Percentiles rank a stretch among this genome's conserved stretches.
phyloP scores from a whole-genome alignment of 2,329 filamentous ascomycete genomes.

The Sclerotinia sclerotiorum region DNA sequence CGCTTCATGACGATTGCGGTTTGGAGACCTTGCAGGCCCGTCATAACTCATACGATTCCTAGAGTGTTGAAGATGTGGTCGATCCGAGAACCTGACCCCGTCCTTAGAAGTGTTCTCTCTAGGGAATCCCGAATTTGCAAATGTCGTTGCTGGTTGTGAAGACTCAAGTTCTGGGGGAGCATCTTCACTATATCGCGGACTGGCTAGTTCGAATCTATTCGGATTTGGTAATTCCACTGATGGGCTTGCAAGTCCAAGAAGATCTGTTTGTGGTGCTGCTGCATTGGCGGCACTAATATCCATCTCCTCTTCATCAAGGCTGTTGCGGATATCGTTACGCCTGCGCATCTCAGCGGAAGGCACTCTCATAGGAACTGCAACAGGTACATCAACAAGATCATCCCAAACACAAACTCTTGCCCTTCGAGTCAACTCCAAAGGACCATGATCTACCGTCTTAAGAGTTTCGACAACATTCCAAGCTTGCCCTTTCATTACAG shows the following conservation, averaged over 20 bases:
- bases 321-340: constrained; percentile 52
- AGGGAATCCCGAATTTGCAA: constrained; percentile 26
- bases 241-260: constrained; percentile 56
- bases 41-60: constrained; percentile 41
- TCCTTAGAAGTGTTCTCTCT: constrained; percentile 28
- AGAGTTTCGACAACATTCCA: constrained; percentile 99
- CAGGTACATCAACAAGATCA: constrained; percentile 91
- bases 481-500: constrained; percentile 98
- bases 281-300: constrained; percentile 77
- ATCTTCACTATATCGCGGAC: constrained; percentile 41
- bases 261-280: constrained; percentile 59
- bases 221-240: constrained; percentile 54
- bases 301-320: constrained; percentile 80
- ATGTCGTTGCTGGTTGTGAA: constrained; percentile 29
- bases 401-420: constrained; percentile 97
- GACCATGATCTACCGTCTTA: constrained; percentile 88
- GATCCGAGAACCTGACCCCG: constrained; percentile 36
- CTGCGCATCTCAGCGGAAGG: constrained; percentile 83
- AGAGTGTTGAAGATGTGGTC: constrained; percentile 34
- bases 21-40: constrained; percentile 36
- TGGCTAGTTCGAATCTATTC: constrained; percentile 69
- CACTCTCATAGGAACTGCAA: constrained; percentile 84
- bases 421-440: constrained; percentile 85
- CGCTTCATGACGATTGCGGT: constrained; percentile 26
- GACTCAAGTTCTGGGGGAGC: constrained; percentile 26